Percentiles rank a stretch among this genome's conserved stretches.
phyloP scores from a whole-genome alignment of 768 basidiomycete species.

The Tulasnella sp. region DNA sequence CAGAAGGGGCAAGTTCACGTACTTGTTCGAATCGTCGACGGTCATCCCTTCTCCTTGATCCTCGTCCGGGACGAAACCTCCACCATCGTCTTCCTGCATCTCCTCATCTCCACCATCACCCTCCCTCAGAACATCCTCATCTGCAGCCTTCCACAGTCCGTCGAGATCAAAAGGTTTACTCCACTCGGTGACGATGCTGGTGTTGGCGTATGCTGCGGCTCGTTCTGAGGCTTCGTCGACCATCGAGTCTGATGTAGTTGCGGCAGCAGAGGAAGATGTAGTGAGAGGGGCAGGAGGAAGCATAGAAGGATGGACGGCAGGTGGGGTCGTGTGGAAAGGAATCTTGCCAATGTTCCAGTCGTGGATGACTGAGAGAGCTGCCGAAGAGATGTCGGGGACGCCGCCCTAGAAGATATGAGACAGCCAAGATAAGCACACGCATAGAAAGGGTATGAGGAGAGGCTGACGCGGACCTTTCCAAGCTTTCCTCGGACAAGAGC shows the following conservation, averaged over 20 bases:
- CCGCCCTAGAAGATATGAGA: conserved; percentile 64
- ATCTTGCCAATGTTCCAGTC: conserved; percentile 99
- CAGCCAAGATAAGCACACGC: neutral
- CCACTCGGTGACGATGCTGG: conserved; percentile 70
- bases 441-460: neutral
- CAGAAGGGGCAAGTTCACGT: neutral
- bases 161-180: conserved; percentile 80
- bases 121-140: conserved; percentile 66
- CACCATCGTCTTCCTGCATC: conserved; percentile 43
- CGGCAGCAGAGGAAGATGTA: neutral
- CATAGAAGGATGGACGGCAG: conserved; percentile 74
- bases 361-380: conserved; percentile 77
- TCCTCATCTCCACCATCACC: conserved; percentile 47
- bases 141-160: conserved; percentile 78
- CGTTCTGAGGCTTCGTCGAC: conserved; percentile 46
- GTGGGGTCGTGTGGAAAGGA: conserved; percentile 82
- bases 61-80: conserved; percentile 47
- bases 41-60: conserved; percentile 42
- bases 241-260: conserved; percentile 35
- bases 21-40: conserved; percentile 11
- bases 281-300: conserved; percentile 42
- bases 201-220: conserved; percentile 82
- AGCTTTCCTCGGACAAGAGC: conserved; percentile 82
- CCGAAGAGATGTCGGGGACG: conserved; percentile 80
- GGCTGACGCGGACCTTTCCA: conserved; percentile 60